These are phyloP conservation scores for Suillus fuscotomentosus DNA, from an alignment of 768 basidiomycete genomes.

Conservation along the genomic window DNA sequence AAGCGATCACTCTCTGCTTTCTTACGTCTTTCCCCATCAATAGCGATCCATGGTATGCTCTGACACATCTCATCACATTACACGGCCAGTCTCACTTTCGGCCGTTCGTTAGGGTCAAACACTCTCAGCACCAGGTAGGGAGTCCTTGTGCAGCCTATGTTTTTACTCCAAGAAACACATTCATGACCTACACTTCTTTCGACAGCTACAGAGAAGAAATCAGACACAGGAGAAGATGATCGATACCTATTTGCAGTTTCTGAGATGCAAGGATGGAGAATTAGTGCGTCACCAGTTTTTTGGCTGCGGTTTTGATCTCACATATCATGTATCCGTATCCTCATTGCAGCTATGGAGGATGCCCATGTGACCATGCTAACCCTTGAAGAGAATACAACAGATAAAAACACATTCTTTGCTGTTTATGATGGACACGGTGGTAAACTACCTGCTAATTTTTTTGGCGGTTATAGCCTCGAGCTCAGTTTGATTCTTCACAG, in stretches of 20 bases:
- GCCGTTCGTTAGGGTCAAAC: constrained; percentile 70
- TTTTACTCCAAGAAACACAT: constrained; percentile 3
- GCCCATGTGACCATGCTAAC: constrained; percentile 78
- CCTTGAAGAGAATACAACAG: constrained; percentile 50
- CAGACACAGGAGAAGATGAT: constrained; percentile 68
- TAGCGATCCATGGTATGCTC: constrained; percentile 28
- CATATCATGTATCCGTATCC: constrained; percentile 17
- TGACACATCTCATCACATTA: constrained; percentile 4
- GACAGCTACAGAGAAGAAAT: constrained; percentile 79
- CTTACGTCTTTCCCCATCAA: constrained; percentile 24
- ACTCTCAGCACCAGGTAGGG: constrained; percentile 74
- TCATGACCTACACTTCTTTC: constrained; percentile 15
- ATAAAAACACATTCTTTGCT: constrained; percentile 82
- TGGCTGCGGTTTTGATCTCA: neutral
- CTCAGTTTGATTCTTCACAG: constrained; percentile 36
- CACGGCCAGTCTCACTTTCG: constrained; percentile 6
- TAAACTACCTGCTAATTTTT: constrained; percentile 24
- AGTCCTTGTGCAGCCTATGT: neutral
- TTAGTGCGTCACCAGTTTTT: constrained; percentile 63
- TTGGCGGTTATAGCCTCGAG: constrained; percentile 11
- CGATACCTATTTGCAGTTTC: constrained; percentile 75
- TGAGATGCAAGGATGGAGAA: constrained; percentile 99
- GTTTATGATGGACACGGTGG: constrained; percentile 99
- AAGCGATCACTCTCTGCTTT: constrained; percentile 8
- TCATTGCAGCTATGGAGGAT: constrained; percentile 89